These are phyloP conservation scores for Cocos nucifera DNA, from an alignment of 176 grass and related monocot genomes.

Conservation along the genomic window DNA sequence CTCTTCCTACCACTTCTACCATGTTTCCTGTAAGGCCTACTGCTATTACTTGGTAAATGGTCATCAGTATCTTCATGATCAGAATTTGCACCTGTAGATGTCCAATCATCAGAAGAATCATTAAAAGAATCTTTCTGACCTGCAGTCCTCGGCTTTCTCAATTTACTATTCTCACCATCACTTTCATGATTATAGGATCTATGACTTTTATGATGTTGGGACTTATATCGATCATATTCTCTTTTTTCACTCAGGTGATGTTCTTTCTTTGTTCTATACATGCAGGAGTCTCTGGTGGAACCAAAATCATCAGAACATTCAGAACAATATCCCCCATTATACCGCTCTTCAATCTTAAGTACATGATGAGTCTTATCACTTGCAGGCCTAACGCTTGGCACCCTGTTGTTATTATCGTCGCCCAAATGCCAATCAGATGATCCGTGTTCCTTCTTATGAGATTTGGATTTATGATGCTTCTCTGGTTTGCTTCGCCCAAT, in stretches of 20 bases:
- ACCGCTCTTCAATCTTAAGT: not conserved
- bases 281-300: conserved; percentile 6
- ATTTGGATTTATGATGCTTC: conserved; percentile 18
- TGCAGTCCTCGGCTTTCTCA: not conserved
- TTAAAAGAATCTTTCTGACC: conserved; percentile 4
- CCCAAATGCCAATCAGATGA: conserved; percentile 23
- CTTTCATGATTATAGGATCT: conserved; percentile 12
- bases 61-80: conserved; percentile 24
- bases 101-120: conserved; percentile 24
- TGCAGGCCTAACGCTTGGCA: conserved; percentile 18
- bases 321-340: conserved; percentile 11
- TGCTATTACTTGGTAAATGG: conserved; percentile 4
- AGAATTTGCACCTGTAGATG: conserved; percentile 22
- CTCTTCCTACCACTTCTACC: conserved; percentile 18
- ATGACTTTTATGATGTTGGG: not conserved
- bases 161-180: conserved; percentile 18
- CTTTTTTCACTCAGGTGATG: conserved; percentile 12
- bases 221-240: conserved; percentile 1
- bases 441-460: conserved; percentile 16
- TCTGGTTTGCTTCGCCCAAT: conserved; percentile 18
- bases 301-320: conserved; percentile 24
- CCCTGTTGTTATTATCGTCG: conserved; percentile 12
- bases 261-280: not conserved
- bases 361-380: conserved; percentile 23
- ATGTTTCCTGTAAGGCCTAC: conserved; percentile 10